Base-by-base conservation (phyloP, 306 rosid species). In the Casuarina cunninghamiana region DNA sequence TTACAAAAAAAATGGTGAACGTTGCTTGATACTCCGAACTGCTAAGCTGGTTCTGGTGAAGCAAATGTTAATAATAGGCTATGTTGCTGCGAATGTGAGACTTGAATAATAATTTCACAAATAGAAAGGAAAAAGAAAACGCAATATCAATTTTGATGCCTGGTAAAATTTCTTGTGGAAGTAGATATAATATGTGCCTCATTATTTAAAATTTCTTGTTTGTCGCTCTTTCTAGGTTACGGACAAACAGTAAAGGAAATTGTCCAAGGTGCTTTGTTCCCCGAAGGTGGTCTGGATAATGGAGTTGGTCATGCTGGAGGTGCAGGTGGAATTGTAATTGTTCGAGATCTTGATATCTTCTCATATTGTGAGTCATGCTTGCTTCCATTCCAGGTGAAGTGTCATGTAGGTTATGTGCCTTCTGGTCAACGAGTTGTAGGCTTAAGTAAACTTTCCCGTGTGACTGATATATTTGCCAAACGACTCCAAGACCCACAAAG, bases 381-480 rank as follows among this genome's bases (percentile, higher is more conserved):
- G 89, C 96, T 96, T 77, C 99, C 98, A 5, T 93, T 96, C 82
- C 96, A 90, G 86, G 92, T 91, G 62, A 93, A 87, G 75, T 93
- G 97, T 78, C 99, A 96, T 76, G 94, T 93, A 54, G 98, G 97
- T 45, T 96, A 96, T 79, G 93, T 96, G 70, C 96, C 99, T 62
- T 88, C 92, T 21, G 88, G 93, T 49, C 91, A 88, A 77, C 86
- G 91, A 76, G 98, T 96, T 69, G 90, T 96, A 0, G 97, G 99
- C 71, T 80, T 96, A 83, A 96, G 99, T 88, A 96, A 96, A 80
- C 94, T 93, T 70, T 90, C 96, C 66, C 91, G 99, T 43, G 98
- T 87, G 10, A 84, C 97, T 77, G 80, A 88, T 10, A 88, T 88
- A 74, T 88, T 82, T 75, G 92, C 85, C 3, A 88, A 86, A 73